A percentile compares a stretch with the other conserved stretches of the same genome.
Conservation (phyloP, 495 filamentous ascomycete species). For the Tuber aestivum region DNA sequence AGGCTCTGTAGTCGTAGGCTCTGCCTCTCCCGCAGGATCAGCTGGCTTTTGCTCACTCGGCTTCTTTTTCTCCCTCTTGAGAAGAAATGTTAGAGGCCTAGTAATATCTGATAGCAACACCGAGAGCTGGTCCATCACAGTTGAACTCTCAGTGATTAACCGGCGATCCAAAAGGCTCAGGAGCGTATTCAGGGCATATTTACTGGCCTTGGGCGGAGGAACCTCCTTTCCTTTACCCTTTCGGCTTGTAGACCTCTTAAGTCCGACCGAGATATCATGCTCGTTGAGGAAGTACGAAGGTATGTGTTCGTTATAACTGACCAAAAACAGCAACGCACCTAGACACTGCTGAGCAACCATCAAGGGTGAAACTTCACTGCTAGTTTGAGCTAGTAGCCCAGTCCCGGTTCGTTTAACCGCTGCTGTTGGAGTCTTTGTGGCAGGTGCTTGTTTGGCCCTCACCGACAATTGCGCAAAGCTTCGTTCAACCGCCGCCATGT, state of each 20-base stretch:
- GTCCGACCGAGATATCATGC: slow-evolving; percentile 67
- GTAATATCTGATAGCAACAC: slow-evolving; percentile 81
- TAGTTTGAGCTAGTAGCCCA: slow-evolving; percentile 50
- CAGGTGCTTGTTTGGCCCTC: slow-evolving; percentile 72
- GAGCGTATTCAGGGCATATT: slow-evolving; percentile 85
- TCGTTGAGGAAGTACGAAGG: slow-evolving; percentile 92
- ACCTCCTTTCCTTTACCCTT: slow-evolving; percentile 78
- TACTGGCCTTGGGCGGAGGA: slow-evolving; percentile 67
- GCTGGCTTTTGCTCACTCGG: slow-evolving; percentile 55
- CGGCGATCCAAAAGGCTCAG: slow-evolving; percentile 81
- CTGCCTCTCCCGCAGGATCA: slow-evolving; percentile 33
- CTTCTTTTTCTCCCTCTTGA: slow-evolving; percentile 76
- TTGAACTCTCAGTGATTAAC: slow-evolving; percentile 88
- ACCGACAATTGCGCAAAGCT: slow-evolving; percentile 90
- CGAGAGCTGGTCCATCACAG: slow-evolving; percentile 90
- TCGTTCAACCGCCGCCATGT: slow-evolving; percentile 87
- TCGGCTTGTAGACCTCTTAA: slow-evolving; percentile 69
- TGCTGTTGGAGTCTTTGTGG: slow-evolving; percentile 70
- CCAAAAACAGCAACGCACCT: slow-evolving; percentile 69
- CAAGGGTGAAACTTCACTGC: slow-evolving; percentile 77
- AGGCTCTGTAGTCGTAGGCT: slow-evolving; percentile 29
- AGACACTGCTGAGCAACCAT: slow-evolving; percentile 96
- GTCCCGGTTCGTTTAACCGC: slow-evolving; percentile 64
- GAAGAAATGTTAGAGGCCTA: slow-evolving; percentile 70
- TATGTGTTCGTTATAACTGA: slow-evolving; percentile 74